Evolutionary conservation across 164 flowering plant species (phyloP), one percentile per base, ranked within the genome.

Genomic region (Dillenia suffruticosa): DNA sequence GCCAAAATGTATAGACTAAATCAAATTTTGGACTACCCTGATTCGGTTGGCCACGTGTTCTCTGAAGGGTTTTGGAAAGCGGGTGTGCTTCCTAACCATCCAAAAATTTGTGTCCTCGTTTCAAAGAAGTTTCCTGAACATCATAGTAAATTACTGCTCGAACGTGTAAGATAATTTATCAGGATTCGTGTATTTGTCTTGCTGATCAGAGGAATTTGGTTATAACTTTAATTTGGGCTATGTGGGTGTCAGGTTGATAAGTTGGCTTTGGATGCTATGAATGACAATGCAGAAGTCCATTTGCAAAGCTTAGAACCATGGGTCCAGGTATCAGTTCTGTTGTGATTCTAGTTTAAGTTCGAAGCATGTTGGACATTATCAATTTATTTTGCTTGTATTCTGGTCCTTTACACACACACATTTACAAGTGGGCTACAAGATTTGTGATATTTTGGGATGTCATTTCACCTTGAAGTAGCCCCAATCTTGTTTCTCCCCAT

Each of bases 81-180:
- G 0, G 96, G 96, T 11, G 72, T 91, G 13, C 77, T 94, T 59
- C 99, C 99, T 0, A 86, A 88, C 63, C 79, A 77, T 62, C 99
- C 97, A 2, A 82, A 76, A 62, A 81, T 94, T 43, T 89, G 97
- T 63, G 5, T 80, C 44, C 66, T 86, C 66, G 76, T 94, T 12
- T 76, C 95, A 0, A 91, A 82, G 81, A 91, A 88, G 77, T 94
- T 94, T 65, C 99, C 99, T 0, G 99, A 91, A 63, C 97, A 94
- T 72, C 85, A 77, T 50, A 84, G 85, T 76, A 94, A 82, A 74
- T 69, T 89, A 60, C 97, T 86, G 68, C 89, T 94, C 56, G 99
- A 94, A 51, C 82, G 89, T 50, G 98, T 93, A 80, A 77, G 88
- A 51, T 58, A 32, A 26, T 12, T 15, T 54, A 44, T 12, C 51